Base-by-base conservation (phyloP, 495 filamentous ascomycete species). In the Paragyromitra xinjiangensis region DNA sequence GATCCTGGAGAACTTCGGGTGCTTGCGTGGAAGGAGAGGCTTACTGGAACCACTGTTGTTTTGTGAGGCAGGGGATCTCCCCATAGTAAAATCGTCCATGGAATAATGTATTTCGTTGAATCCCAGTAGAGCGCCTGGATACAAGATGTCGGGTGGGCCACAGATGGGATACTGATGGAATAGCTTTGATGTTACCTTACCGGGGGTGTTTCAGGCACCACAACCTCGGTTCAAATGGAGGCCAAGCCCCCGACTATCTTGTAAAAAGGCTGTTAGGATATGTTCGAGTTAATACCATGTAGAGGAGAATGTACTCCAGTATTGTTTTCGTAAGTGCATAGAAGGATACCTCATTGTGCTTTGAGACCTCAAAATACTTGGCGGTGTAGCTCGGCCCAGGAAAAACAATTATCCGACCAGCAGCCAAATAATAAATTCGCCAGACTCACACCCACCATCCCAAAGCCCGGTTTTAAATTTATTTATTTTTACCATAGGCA, bases 121-220 rank as follows among this genome's bases (percentile, higher is more conserved):
- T 12, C 50, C n/a, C 5, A 11, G 34, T 22, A 14, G 48, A 44
- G 59, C 8, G 42, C 7, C 14, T 6, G n/a, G 37, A 63, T 42
- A 11, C 37, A 39, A 42, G 39, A 44, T 63, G 59, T 22, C 34
- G 59, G 29, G 59, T 44, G 8, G 59, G 19, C 6, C 37, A n/a
- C 22, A 24, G 59, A 63, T 63, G 59, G 12, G 39, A 12, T 58
- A 24, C 55, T 34, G 29, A 34, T 22, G 55, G 51, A n/a, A 12
- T n/a, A 26, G 34, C n/a, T 63, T 63, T 63, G 59, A n/a, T n/a
- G 59, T 44, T 62, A 62, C 16, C 34, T 63, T n/a, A n/a, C 59
- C 37, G n/a, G 50, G 12, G 8, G 53, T 37, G 42, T 66, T 37
- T 22, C 45, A 22, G 45, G 34, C 22, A 66, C 61, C 40, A 64